Evolutionary conservation across 805 yeast genomes (phyloP), one percentile per base, ranked within the genome.

Genomic region (Yarrowia keelungensis): DNA sequence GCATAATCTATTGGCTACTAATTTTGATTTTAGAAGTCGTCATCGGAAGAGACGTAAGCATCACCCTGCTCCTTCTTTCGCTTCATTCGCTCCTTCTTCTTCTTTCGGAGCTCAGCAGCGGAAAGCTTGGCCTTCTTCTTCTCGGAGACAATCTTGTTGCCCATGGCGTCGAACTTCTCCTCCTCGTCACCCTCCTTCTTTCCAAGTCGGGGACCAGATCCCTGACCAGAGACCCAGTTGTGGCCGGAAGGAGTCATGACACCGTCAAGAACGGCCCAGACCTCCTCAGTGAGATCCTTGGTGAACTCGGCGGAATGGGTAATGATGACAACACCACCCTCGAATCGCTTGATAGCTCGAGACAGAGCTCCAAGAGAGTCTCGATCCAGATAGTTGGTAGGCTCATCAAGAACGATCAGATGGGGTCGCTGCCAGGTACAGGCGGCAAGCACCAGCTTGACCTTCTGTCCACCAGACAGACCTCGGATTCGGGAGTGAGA

Each of bases 61-160:
- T 95, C 99, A 87, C 98, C 98, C 81, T 93, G 83, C 84, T 90
- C 97, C 97, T 95, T 95, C 98, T 94, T 95, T 97, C 94, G 95
- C 90, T 90, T 92, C 98, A 95, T 93, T 89, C 99, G 92, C 87
- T 95, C 99, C 97, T 95, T 95, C 98, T 95, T 95, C 97, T 95
- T 95, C 97, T 95, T 95, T 89, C 99, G 92, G 83, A 94, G 87
- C 85, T 95, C 99, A 75, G 99, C 98, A 81, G 98, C 92, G 76
- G 98, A 91, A 81, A 95, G 87, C 91, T 95, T 95, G 84, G 87
- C 86, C 89, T 90, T 93, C 96, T 95, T 95, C 90, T 92, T 91
- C 82, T 86, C 91, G 81, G 90, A 85, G 79, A 92, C 93, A 83
- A 95, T 88, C 96, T 95, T 95, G 97, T 95, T 95, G 87, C 99